Evolutionary conservation across 495 filamentous ascomycete species (phyloP), one percentile per base, ranked within the genome.

Genomic region (Daldinia caldariorum): DNA sequence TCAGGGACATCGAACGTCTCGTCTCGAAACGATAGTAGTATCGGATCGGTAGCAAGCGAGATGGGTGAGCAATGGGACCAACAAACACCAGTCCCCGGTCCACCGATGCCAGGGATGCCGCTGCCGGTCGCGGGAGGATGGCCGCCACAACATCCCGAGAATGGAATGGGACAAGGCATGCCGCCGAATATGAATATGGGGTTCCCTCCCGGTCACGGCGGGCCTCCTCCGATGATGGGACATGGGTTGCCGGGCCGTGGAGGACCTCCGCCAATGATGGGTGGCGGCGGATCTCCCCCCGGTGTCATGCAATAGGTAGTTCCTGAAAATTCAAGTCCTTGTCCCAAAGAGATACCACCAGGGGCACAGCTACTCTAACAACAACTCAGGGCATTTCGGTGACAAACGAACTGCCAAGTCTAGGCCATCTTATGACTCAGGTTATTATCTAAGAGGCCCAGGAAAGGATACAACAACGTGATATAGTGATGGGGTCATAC

Each of bases 201-300:
- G 1, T 70, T 73, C 41, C 32, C 29, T 49, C 58, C 45, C 16
- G 55, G 61, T 2, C 60, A 55, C n/a, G 70, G 70, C 13, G 67
- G 70, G 9, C 72, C 49, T 51, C 69, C 65, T 12, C 65, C 58
- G 20, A 63, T 64, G 61, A 70, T 67, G 67, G 71, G 50, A 26
- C 61, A 53, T 34, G 71, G 70, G 39, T 13, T 49, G 13, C 34
- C 72, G 32, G 69, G 66, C 34, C 47, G 61, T 20, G 66, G 69
- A 54, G 69, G 54, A 13, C 72, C 55, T 31, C 72, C 55, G 12
- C 65, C 66, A 0, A 62, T 64, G 38, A 64, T 61, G 56, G 69
- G 64, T 1, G 59, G 64, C 3, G 69, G 69, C 20, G 63, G 59
- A 4, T 61, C 51, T 39, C 70, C 60, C 26, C 65, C 49, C 9